Conservation (phyloP, 305 asterid genomes). For the Solanum hybrid region DNA sequence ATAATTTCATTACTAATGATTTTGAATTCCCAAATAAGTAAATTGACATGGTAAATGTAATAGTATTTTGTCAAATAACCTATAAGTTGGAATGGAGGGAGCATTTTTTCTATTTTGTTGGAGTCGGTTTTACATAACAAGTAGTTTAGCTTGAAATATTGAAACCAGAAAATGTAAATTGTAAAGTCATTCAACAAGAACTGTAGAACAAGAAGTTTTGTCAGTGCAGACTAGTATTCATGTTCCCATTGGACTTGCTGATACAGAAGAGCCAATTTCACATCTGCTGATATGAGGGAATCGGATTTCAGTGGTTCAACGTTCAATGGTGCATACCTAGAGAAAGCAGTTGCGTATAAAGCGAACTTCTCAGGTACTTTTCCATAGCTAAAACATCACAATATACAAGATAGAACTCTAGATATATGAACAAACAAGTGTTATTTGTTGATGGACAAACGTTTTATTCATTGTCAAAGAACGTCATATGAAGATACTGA, state of each 20-base stretch:
- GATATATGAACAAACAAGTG: background rate
- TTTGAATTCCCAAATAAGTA: background rate
- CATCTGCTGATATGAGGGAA: constrained; percentile 95
- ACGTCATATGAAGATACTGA: background rate
- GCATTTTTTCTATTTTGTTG: background rate
- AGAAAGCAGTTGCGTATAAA: constrained; percentile 87
- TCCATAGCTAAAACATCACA: background rate
- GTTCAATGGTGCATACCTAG: constrained; percentile 88
- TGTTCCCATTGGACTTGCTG: constrained; percentile 24
- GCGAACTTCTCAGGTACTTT: constrained; percentile 71
- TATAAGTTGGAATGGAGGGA: background rate
- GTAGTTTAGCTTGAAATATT: background rate
- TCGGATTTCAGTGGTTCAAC: constrained; percentile 90
- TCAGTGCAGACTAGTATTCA: background rate
- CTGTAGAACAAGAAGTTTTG: background rate
- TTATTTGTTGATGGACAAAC: background rate
- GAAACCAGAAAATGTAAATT: background rate
- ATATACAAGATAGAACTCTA: background rate
- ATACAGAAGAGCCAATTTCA: constrained; percentile 94
- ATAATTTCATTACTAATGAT: background rate
- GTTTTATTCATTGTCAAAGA: background rate
- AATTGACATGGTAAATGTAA: background rate
- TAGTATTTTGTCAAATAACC: background rate
- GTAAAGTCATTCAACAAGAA: background rate
- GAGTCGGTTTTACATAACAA: background rate